phyloP scores from a whole-genome alignment of 768 basidiomycete genomes.

The Boletales sp. region DNA sequence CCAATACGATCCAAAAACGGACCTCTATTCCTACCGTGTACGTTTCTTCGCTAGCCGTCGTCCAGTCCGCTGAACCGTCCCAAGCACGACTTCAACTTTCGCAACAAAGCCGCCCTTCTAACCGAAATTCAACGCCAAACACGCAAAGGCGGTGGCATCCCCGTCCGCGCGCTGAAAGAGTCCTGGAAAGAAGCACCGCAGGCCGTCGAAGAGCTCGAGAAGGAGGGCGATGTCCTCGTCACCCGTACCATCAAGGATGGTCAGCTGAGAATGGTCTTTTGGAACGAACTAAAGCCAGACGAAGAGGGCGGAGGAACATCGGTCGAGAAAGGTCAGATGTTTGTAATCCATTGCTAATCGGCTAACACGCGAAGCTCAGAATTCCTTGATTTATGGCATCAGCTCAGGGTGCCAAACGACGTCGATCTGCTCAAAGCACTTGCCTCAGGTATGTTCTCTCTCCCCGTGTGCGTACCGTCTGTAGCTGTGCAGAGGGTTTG shows the following conservation, averaged over 20 bases:
- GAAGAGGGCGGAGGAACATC: slow-evolving; percentile 65
- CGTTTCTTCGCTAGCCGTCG: slow-evolving; percentile 13
- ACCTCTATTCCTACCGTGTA: slow-evolving; percentile 84
- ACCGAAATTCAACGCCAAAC: slow-evolving; percentile 86
- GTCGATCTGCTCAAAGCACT: slow-evolving; percentile 78
- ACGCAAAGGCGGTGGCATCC: slow-evolving; percentile 78
- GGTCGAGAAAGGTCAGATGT: slow-evolving; percentile 73
- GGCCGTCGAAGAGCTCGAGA: slow-evolving; percentile 86
- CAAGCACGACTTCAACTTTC: slow-evolving; percentile 84
- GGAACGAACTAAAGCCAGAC: slow-evolving; percentile 82
- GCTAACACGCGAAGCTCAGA: slow-evolving; percentile 43
- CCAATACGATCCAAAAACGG: slow-evolving; percentile 75
- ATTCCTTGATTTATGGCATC: slow-evolving; percentile 85
- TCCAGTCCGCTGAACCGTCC: slow-evolving; percentile 4
- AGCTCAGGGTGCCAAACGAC: slow-evolving; percentile 79
- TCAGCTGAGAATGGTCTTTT: slow-evolving; percentile 80
- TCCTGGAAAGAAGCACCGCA: slow-evolving; percentile 86
- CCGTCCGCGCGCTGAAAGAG: slow-evolving; percentile 81
- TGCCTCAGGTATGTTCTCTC: slow-evolving; percentile 52
- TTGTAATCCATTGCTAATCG: neutral
- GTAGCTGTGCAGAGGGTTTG: slow-evolving; percentile 57
- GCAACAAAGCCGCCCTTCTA: slow-evolving; percentile 77
- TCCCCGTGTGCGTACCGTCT: neutral
- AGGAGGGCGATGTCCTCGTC: slow-evolving; percentile 85
- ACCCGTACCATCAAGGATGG: slow-evolving; percentile 83